Evolutionary conservation across 2,329 filamentous ascomycete species (phyloP), one percentile per base, ranked within the genome.

Genomic region (Xylaria sp.): DNA sequence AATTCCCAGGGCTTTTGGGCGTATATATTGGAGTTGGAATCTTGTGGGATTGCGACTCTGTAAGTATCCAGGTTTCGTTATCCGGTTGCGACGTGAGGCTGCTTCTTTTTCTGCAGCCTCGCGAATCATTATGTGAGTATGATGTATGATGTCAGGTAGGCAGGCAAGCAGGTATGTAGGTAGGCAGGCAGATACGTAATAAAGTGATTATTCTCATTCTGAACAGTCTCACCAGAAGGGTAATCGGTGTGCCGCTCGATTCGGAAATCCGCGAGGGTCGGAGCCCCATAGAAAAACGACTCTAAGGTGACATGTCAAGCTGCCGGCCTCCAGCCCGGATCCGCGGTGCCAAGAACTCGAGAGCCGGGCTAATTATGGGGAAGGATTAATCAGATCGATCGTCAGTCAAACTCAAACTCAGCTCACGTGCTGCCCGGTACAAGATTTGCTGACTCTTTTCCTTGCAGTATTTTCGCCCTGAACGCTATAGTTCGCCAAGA

Each of bases 341-440:
- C 68, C 68, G 68, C 65, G 68, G 65, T 60, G 65, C 68, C 59
- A 65, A 65, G 57, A 42, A 14, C 21, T 12, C 34, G 17, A 51
- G 27, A 17, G 11, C 59, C 42, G 68, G 57, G 65, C 54, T 56
- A 65, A 69, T 70, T 68, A 63, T 63, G 54, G 34, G n/a, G 34
- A 24, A 42, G 9, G 34, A 24, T 17, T 50, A 30, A 51, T 34
- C 65, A 60, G 50, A 62, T 56, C 50, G 36, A 42, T 53, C 47
- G 21, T 50, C 24, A 27, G 24, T 27, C 24, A 27, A 27, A 27
- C 24, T 27, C 24, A 27, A 27, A 27, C 24, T 27, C 24, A 27
- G 32, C 65, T 71, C 69, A 71, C 69, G 69, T 71, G 69, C 66
- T 71, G 58, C 63, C 51, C 42, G 14, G 12, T 56, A 50, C 64